Evolutionary conservation across 2,329 filamentous ascomycete species (phyloP).

Genomic region (Beauveria varroae): DNA sequence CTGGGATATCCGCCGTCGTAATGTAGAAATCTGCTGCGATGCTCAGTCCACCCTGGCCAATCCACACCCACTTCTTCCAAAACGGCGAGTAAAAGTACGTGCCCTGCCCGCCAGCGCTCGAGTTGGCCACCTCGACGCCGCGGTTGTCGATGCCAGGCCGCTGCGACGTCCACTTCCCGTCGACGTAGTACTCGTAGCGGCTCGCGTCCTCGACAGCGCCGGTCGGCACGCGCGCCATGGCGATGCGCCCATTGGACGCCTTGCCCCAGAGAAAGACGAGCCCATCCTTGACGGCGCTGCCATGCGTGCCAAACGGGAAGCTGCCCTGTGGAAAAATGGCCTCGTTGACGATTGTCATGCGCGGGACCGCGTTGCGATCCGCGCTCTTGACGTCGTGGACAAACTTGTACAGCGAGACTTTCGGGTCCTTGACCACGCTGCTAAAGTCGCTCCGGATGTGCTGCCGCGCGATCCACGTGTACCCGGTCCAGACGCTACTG

Average conservation of each 20-base stretch:
- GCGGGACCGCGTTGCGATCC: slow-evolving; percentile 10
- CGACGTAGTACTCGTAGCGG: slow-evolving; percentile 17
- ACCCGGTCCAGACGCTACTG: slow-evolving; percentile 7
- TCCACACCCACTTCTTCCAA: slow-evolving; percentile 17
- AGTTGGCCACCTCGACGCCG: slow-evolving; percentile 14
- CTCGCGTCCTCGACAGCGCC: slow-evolving; percentile 14
- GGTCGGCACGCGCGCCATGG: slow-evolving; percentile 15
- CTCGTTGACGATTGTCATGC: slow-evolving; percentile 10
- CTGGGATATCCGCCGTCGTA: slow-evolving; percentile 14
- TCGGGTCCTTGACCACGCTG: slow-evolving; percentile 8
- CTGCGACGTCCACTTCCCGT: slow-evolving; percentile 13
- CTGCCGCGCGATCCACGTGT: slow-evolving; percentile 7
- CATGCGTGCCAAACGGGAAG: slow-evolving; percentile 11
- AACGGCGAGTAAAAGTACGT: slow-evolving; percentile 17
- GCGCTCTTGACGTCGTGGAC: slow-evolving; percentile 2
- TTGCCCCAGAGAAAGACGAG: slow-evolving; percentile 17
- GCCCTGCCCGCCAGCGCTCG: slow-evolving; percentile 17
- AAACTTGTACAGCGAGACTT: slow-evolving; percentile 10
- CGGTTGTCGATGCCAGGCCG: slow-evolving; percentile 13
- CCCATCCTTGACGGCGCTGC: slow-evolving; percentile 14
- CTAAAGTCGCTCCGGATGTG: slow-evolving; percentile 9
- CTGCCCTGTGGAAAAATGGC: slow-evolving; percentile 6
- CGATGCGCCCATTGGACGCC: slow-evolving; percentile 13
- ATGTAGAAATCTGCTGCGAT: slow-evolving; percentile 17
- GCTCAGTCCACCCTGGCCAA: slow-evolving; percentile 15